Percentiles rank a stretch among this genome's conserved stretches.
Evolutionary conservation across 179 eudicot genomes (phyloP).

Genomic region (Beta corolliflora): DNA sequence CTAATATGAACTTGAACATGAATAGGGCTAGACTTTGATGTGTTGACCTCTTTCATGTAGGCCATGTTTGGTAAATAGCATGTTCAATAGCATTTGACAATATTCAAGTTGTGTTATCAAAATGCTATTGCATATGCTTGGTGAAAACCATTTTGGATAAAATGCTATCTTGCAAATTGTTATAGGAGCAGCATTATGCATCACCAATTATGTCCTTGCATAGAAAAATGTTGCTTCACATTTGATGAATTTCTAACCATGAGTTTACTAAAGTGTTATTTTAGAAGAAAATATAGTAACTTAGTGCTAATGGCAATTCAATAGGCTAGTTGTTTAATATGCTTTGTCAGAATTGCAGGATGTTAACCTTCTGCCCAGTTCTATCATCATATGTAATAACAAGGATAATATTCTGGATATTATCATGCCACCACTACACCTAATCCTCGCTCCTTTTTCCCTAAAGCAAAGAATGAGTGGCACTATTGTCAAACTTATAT

Average conservation of each 20-base stretch:
- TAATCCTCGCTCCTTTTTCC: background rate
- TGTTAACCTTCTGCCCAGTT: too few relatives aligned
- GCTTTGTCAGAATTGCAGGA: background rate
- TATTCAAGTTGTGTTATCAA: background rate
- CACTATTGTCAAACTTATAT: background rate
- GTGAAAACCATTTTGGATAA: background rate
- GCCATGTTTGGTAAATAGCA: background rate
- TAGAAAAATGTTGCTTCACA: background rate
- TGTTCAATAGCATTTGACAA: background rate
- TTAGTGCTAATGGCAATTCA: background rate
- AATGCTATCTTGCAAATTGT: background rate
- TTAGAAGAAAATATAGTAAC: background rate
- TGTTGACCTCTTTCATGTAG: background rate
- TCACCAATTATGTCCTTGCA: background rate
- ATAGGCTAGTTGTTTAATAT: too few relatives aligned
- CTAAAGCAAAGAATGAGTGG: background rate
- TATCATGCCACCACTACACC: background rate
- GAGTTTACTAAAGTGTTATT: background rate
- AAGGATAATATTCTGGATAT: too few relatives aligned
- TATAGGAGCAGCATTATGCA: background rate
- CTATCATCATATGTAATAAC: too few relatives aligned
- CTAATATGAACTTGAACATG: background rate
- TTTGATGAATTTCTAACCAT: background rate
- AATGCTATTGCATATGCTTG: background rate
- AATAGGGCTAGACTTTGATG: background rate